phyloP scores from a whole-genome alignment of 257 asterid genomes.

The Nicotiana paniculata region DNA sequence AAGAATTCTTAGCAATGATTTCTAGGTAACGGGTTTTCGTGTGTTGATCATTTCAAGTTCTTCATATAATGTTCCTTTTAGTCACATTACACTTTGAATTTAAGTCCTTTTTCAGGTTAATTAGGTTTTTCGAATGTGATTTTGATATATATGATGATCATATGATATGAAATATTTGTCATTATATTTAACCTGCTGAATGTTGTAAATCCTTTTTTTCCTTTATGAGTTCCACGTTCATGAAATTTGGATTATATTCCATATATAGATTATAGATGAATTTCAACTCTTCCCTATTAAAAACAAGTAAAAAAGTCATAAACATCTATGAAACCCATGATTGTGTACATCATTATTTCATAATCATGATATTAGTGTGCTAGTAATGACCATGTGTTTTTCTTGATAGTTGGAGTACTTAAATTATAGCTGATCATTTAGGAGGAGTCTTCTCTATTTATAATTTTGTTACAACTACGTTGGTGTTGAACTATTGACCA shows the following conservation, averaged over 20 bases:
- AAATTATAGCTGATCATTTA: no score
- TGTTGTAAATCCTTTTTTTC: constrained; percentile 8
- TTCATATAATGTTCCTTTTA: background rate
- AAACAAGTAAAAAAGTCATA: background rate
- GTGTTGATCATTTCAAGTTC: background rate
- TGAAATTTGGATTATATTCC: background rate
- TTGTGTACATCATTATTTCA: background rate
- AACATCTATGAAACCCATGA: background rate
- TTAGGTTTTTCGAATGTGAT: background rate
- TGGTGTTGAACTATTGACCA: no score
- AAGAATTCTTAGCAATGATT: background rate
- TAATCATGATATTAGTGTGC: background rate
- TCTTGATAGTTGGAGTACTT: background rate
- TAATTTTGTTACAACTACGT: no score
- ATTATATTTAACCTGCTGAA: constrained; percentile 2
- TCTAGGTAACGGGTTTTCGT: background rate
- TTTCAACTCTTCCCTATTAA: background rate
- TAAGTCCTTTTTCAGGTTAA: background rate
- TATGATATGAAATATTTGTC: background rate
- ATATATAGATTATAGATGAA: background rate
- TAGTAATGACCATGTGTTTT: background rate
- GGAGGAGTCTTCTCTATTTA: no score
- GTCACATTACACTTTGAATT: background rate
- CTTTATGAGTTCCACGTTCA: background rate
- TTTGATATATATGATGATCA: constrained; percentile 12